phyloP scores from a whole-genome alignment of 2,329 filamentous ascomycete genomes.

The Ramularia endophylla region DNA sequence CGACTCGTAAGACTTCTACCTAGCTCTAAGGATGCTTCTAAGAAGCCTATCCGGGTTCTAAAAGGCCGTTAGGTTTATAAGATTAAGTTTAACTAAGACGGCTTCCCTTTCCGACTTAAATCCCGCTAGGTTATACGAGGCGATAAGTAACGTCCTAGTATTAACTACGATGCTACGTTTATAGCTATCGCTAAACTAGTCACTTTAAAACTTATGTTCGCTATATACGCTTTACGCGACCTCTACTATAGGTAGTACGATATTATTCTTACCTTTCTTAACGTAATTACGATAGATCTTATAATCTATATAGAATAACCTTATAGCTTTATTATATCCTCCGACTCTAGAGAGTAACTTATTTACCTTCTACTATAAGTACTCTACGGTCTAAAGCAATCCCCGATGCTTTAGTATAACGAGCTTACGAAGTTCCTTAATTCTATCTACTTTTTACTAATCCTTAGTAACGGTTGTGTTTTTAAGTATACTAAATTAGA shows the following conservation, averaged over 20 bases:
- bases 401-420: neutral
- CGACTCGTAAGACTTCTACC: too few relatives aligned
- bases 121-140: neutral
- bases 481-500: neutral
- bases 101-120: neutral
- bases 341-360: too few relatives aligned
- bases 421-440: constrained; percentile 1
- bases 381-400: neutral
- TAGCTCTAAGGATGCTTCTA: too few relatives aligned
- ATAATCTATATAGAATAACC: too few relatives aligned
- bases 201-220: neutral
- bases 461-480: neutral
- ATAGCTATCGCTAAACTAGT: neutral
- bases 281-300: too few relatives aligned
- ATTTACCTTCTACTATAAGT: neutral
- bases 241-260: too few relatives aligned
- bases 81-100: neutral
- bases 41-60: too few relatives aligned
- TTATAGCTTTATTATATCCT: too few relatives aligned
- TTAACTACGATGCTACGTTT: neutral
- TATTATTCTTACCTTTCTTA: too few relatives aligned
- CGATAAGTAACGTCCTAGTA: neutral
- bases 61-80: neutral
- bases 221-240: too few relatives aligned
- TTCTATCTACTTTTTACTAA: neutral